Evolutionary conservation across 208 protist genomes (phyloP).

Genomic region (Wallacemonas rigidus): DNA sequence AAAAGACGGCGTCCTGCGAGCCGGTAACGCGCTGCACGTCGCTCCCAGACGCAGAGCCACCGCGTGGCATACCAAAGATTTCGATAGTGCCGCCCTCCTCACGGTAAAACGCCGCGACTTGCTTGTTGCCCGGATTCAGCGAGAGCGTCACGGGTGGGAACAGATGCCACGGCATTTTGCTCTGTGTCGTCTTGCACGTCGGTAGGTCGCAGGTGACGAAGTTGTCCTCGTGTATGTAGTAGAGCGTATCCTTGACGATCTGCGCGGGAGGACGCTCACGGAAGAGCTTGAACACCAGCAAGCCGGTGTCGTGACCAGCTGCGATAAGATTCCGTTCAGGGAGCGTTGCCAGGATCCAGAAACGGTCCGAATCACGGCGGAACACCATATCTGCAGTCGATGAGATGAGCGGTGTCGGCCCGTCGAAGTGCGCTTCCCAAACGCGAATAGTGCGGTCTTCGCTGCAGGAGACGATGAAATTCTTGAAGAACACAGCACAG

Average conservation of each 20-base stretch:
- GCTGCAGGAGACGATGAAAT: slow-evolving; percentile 96
- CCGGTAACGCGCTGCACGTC: slow-evolving; percentile 57
- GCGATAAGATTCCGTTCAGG: slow-evolving; percentile 95
- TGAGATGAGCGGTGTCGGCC: slow-evolving; percentile 43
- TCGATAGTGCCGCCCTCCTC: slow-evolving; percentile 41
- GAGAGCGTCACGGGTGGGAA: slow-evolving; percentile 62
- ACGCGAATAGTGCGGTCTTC: slow-evolving; percentile 96
- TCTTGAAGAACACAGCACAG: slow-evolving; percentile 96
- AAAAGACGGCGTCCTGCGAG: slow-evolving; percentile 91
- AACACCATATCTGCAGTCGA: slow-evolving; percentile 85
- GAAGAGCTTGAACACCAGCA: slow-evolving; percentile 98
- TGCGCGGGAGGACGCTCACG: slow-evolving; percentile 93
- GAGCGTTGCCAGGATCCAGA: slow-evolving; percentile 98
- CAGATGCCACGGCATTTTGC: slow-evolving; percentile 27
- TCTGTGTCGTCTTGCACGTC: slow-evolving; percentile 26
- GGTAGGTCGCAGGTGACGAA: slow-evolving; percentile 30
- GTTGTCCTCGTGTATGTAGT: slow-evolving; percentile 65
- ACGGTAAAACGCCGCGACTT: slow-evolving; percentile 51
- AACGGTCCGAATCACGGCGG: slow-evolving; percentile 96
- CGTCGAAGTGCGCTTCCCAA: slow-evolving; percentile 64
- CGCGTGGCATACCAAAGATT: slow-evolving; percentile 32
- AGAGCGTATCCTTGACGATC: slow-evolving; percentile 35
- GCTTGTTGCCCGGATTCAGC: slow-evolving; percentile 59
- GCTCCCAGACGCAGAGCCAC: slow-evolving; percentile 26
- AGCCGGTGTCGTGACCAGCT: slow-evolving; percentile 96